A percentile compares a stretch with the other conserved stretches of the same genome.
Conservation (phyloP, 169 alveolate species). For the Miamiensis avidus region DNA sequence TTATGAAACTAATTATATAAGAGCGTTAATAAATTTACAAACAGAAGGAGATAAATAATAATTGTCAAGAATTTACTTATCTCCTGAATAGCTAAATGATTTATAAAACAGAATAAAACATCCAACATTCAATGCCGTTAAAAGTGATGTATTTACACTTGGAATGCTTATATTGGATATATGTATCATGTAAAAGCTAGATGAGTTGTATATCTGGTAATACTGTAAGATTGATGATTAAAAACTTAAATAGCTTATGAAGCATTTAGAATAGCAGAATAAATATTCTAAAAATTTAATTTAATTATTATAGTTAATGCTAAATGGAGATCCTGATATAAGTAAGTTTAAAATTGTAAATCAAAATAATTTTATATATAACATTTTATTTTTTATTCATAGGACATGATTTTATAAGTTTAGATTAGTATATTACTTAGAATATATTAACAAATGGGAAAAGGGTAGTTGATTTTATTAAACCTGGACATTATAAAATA, state of each 20-base stretch:
- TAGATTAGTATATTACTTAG: not conserved
- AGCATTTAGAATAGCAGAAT: not conserved
- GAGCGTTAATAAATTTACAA: not conserved
- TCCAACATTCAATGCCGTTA: not conserved
- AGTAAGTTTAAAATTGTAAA: not conserved
- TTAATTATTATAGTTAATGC: too few species aligned
- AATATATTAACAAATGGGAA: not conserved
- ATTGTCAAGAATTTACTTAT: not conserved
- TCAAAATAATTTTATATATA: too few species aligned
- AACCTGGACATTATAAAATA: not conserved
- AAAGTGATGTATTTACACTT: not conserved
- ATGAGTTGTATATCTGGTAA: not conserved
- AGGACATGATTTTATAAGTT: not conserved
- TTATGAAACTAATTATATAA: not conserved
- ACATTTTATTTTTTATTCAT: too few species aligned
- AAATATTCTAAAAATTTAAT: not conserved
- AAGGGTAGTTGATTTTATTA: not conserved
- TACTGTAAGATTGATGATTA: not conserved
- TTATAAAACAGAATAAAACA: not conserved
- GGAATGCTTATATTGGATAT: not conserved
- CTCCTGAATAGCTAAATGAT: not conserved
- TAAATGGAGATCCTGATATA: not conserved
- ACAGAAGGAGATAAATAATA: not conserved
- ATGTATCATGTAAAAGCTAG: not conserved
- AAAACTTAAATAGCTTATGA: too few species aligned